Evolutionary conservation across 1,284 basidiomycete species (phyloP).

Genomic region (Ustilago nuda): DNA sequence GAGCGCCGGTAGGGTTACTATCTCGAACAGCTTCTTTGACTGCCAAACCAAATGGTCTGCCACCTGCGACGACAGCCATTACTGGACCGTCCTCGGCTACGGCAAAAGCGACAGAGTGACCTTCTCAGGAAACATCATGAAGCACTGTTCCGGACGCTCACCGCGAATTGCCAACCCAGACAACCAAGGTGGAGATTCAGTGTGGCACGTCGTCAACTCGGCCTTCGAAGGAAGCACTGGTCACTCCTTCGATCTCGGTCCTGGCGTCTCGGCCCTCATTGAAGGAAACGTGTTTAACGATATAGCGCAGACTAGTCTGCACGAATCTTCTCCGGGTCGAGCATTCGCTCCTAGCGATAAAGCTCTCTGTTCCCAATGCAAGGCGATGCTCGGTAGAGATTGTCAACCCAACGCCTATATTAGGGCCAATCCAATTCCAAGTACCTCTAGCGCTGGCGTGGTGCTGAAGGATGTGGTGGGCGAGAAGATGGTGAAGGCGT

Average conservation of each 20-base stretch:
- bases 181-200: constrained; percentile 9
- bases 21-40: constrained; percentile 45
- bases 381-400: constrained; percentile 17
- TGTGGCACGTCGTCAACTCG: constrained; percentile 46
- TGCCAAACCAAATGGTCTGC: constrained; percentile 43
- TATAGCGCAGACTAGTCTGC: constrained; percentile 34
- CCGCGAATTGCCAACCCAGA: constrained; percentile 38
- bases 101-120: constrained; percentile 43
- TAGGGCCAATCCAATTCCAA: constrained; percentile 29
- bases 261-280: constrained; percentile 27
- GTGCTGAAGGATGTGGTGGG: constrained; percentile 27
- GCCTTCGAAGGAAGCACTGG: constrained; percentile 29
- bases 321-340: constrained; percentile 23
- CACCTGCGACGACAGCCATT: constrained; percentile 44
- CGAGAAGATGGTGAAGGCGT: constrained; percentile 14
- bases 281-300: constrained; percentile 49
- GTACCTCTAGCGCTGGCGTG: constrained; percentile 18
- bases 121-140: constrained; percentile 35
- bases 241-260: constrained; percentile 42
- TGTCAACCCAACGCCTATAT: constrained; percentile 46
- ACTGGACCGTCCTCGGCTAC: constrained; percentile 48
- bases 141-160: constrained; percentile 44
- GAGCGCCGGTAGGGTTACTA: constrained; percentile 24
- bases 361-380: constrained; percentile 27
- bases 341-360: constrained; percentile 32